Evolutionary conservation across 2,329 filamentous ascomycete genomes (phyloP).

Genomic region (Graphilbum ipis-grandicollis): DNA sequence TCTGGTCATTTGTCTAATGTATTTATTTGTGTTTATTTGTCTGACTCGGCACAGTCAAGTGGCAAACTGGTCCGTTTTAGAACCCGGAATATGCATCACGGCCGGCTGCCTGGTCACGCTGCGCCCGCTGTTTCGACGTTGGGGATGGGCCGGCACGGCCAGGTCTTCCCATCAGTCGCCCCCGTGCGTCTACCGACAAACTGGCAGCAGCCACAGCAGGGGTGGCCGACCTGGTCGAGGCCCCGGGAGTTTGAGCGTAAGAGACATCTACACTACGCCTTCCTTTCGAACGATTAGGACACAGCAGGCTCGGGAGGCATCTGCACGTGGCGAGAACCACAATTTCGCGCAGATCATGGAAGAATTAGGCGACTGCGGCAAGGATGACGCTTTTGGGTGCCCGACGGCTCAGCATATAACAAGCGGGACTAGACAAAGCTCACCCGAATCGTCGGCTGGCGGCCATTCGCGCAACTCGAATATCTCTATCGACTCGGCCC

Average conservation of each 20-base stretch:
- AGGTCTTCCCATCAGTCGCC: background rate
- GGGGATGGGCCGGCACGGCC: background rate
- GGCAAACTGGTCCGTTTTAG: constrained; percentile 21
- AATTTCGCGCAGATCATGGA: background rate
- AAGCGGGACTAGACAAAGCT: no score
- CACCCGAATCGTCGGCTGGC: background rate
- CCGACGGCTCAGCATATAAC: no score
- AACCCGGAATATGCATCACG: constrained; percentile 20
- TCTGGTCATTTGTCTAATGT: no score
- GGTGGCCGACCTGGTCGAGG: background rate
- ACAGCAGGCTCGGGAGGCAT: background rate
- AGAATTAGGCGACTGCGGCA: background rate
- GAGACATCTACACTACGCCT: background rate
- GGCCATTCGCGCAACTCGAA: background rate
- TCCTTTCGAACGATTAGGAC: background rate
- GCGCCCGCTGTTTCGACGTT: constrained; percentile 10
- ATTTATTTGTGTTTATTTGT: constrained; percentile 7
- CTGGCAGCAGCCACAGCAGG: background rate
- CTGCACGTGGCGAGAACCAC: background rate
- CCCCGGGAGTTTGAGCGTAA: background rate
- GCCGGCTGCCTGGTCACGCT: constrained; percentile 15
- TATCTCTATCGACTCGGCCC: background rate
- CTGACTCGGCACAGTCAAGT: constrained; percentile 13
- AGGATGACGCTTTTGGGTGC: background rate
- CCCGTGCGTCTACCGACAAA: background rate